Evolutionary conservation across 305 asterid species (phyloP).

Genomic region (Fraxinus sp.): DNA sequence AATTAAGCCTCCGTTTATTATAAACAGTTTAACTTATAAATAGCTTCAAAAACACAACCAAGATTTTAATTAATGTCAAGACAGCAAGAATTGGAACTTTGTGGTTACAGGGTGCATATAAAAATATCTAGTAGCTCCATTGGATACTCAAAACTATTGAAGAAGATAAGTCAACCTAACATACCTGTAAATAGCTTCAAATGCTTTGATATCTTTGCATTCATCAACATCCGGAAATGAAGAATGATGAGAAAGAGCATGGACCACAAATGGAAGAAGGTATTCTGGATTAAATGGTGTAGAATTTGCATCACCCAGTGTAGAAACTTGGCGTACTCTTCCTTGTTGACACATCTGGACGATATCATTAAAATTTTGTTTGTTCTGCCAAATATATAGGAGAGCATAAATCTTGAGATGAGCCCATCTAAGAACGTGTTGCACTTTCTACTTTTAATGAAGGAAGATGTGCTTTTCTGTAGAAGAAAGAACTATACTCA

Average conservation of each 20-base stretch:
- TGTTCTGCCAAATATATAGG: conserved; percentile 59
- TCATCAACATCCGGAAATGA: conserved; percentile 80
- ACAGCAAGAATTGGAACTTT: conserved; percentile 13
- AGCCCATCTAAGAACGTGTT: neutral
- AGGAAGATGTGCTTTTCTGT: neutral
- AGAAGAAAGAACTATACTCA: conserved; percentile 11
- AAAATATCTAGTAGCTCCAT: conserved; percentile 15
- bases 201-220: conserved; percentile 72
- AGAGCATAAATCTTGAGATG: conserved; percentile 11
- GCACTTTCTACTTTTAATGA: neutral
- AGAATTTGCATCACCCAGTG: conserved; percentile 60
- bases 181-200: conserved; percentile 90
- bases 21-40: neutral
- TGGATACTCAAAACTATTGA: neutral
- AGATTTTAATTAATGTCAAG: conserved; percentile 4
- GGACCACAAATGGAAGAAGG: conserved; percentile 83
- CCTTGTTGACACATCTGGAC: conserved; percentile 90
- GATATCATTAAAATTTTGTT: conserved; percentile 72
- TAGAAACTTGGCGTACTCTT: conserved; percentile 62
- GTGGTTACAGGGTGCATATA: conserved; percentile 25
- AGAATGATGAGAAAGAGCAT: conserved; percentile 86
- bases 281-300: conserved; percentile 67
- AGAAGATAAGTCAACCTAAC: conserved; percentile 28
- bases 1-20: neutral
- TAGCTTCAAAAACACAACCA: neutral